A percentile compares a stretch with the other conserved stretches of the same genome.
Conservation (phyloP, 2,329 filamentous ascomycete genomes). For the Neurospora crassa region DNA sequence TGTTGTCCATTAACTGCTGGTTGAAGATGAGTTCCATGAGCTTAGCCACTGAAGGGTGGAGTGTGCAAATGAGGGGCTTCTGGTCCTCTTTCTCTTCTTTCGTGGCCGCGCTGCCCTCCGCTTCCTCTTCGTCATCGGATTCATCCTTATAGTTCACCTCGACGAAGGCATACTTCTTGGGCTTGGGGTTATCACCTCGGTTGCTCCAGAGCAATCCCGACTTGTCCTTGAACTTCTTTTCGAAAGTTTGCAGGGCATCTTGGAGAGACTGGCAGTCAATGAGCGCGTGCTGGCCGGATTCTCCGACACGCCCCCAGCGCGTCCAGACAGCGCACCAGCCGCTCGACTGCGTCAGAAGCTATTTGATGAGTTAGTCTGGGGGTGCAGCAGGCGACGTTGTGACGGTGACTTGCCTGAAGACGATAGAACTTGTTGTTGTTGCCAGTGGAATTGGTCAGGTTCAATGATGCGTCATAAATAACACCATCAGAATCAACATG, state of each 20-base stretch:
- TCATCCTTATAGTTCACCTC: constrained; percentile 69
- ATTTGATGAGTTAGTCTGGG: constrained; percentile 2
- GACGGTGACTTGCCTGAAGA: constrained; percentile 45
- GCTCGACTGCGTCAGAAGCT: constrained; percentile 33
- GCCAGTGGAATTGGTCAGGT: constrained; percentile 60
- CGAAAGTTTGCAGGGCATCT: constrained; percentile 40
- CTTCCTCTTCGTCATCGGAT: constrained; percentile 47
- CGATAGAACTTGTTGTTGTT: constrained; percentile 84
- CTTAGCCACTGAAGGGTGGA: constrained; percentile 51
- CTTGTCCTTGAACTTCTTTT: constrained; percentile 55
- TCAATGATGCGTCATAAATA: constrained; percentile 72
- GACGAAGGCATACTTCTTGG: constrained; percentile 69
- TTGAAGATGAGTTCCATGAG: constrained; percentile 82
- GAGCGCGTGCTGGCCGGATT: constrained; percentile 38
- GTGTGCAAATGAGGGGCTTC: constrained; percentile 41
- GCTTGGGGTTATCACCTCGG: constrained; percentile 45
- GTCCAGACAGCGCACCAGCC: constrained; percentile 56
- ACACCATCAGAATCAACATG: constrained; percentile 55
- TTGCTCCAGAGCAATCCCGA: constrained; percentile 47
- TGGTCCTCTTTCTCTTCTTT: constrained; percentile 13
- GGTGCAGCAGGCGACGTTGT: constrained; percentile 1
- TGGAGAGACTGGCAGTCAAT: constrained; percentile 33
- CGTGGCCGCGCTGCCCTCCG: constrained; percentile 13
- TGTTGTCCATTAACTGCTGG: constrained; percentile 55
- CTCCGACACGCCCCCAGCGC: constrained; percentile 71